Base-by-base conservation (phyloP, 768 basidiomycete genomes). In the Naematelia aurantialba region DNA sequence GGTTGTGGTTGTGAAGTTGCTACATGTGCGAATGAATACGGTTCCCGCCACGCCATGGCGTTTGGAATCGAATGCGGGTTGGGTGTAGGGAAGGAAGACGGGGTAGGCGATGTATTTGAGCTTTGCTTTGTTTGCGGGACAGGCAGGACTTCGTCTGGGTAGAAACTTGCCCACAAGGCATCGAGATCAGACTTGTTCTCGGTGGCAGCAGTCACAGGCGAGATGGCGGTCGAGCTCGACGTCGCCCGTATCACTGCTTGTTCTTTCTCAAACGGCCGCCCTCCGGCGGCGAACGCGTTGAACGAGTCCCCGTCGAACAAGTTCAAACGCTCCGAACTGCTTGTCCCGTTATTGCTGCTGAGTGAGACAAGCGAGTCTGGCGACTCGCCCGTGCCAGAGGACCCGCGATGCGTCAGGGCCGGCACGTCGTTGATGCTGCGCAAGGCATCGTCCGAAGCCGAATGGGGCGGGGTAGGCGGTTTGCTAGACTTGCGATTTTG, bases 101-200 rank as follows among this genome's bases (percentile, higher is more conserved):
- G 46, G 5, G 46, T 47, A 12, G n/a, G n/a, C 5, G 34, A 39
- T 39, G 34, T 8, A 39, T 8, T 8, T 39, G 34, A 39, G 17
- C 17, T 39, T 39, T 39, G 34, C 34, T 39, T 39, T 39, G 34
- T 39, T 39, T 39, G 34, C 17, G 34, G 8, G 8, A 17, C 34
- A 17, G 34, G 34, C 34, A 39, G 17, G 8, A 39, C 34, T 39
- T 63, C 65, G 25, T 68, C 58, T 4, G 66, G 70, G 53, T 70
- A 66, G 47, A 69, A 65, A 51, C 68, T 68, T 11, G 68, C 68
- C 70, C 70, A 72, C 4, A 72, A 52, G 2, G 70, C 70, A 27
- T 72, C 68, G 25, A 72, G 61, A 21, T 72, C 70, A 14, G 66
- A 61, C 45, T 65, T 63, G 50, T 58, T 59, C 25, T 58, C 52